Conservation (phyloP, 2,329 filamentous ascomycete genomes). For the Dactylonectria macrodidyma region DNA sequence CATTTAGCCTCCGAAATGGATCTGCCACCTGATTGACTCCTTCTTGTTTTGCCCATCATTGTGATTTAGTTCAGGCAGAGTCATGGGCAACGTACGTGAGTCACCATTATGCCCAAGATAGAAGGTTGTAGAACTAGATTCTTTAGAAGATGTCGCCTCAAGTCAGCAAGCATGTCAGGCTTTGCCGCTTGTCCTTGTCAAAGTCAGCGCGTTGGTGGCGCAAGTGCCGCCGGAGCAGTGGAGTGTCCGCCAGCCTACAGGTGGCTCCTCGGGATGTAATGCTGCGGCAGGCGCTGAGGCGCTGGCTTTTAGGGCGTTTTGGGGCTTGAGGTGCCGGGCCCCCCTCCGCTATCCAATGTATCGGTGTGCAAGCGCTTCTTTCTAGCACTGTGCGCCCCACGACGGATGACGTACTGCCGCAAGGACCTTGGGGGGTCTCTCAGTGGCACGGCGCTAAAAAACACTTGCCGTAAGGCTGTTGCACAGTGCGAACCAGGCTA, state of each 20-base stretch:
- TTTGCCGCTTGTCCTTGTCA: not conserved
- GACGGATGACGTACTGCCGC: constrained; percentile 18
- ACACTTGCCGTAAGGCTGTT: constrained; percentile 33
- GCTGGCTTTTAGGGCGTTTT: constrained; percentile 19
- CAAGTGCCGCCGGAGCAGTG: constrained; percentile 9
- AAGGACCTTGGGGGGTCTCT: not conserved
- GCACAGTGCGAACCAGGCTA: constrained; percentile 38
- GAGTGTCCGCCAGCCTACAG: not conserved
- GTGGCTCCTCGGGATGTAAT: constrained; percentile 8
- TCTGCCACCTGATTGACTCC: constrained; percentile 4
- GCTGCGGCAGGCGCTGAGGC: constrained; percentile 23
- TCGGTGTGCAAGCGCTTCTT: constrained; percentile 11
- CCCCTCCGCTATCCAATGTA: constrained; percentile 1
- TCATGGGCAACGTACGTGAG: constrained; percentile 23
- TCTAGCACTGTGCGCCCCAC: constrained; percentile 38
- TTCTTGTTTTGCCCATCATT: constrained; percentile 12
- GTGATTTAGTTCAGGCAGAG: constrained; percentile 4
- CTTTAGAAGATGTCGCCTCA: not conserved
- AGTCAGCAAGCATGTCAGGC: not conserved
- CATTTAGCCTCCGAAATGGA: constrained; percentile 18
- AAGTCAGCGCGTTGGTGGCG: constrained; percentile 12
- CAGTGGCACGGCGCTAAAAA: not conserved
- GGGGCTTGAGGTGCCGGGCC: constrained; percentile 19
- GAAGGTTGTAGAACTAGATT: constrained; percentile 29
- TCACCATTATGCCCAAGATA: constrained; percentile 28